These are phyloP conservation scores for Lichina pygmaea DNA, from an alignment of 495 filamentous ascomycete species.

Conservation along the genomic window DNA sequence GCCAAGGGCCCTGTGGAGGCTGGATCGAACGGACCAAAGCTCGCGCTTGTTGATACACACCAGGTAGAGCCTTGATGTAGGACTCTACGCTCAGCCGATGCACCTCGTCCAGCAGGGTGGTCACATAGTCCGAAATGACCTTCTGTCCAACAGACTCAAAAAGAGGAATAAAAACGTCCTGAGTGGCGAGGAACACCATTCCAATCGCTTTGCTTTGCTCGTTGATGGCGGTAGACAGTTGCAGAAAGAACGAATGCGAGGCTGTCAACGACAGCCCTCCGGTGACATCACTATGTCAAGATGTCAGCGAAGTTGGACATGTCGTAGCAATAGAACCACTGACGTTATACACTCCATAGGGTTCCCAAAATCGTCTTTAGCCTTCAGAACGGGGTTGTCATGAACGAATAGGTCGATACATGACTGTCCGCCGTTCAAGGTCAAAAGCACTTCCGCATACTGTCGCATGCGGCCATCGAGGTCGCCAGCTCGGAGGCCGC, in stretches of 20 bases:
- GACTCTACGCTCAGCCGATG: slow-evolving; percentile 47
- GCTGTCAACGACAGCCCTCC: slow-evolving; percentile 46
- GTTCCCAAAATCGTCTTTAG: slow-evolving; percentile 44
- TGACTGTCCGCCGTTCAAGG: slow-evolving; percentile 55
- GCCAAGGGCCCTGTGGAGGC: slow-evolving; percentile 29
- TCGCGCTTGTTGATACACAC: slow-evolving; percentile 61
- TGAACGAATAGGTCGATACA: slow-evolving; percentile 67
- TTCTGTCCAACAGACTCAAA: slow-evolving; percentile 63
- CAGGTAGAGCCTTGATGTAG: slow-evolving; percentile 68
- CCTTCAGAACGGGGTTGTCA: slow-evolving; percentile 55
- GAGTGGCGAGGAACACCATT: slow-evolving; percentile 53
- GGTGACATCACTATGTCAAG: slow-evolving; percentile 6
- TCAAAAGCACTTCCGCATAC: slow-evolving; percentile 64
- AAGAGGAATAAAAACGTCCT: slow-evolving; percentile 48
- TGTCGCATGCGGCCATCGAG: slow-evolving; percentile 66
- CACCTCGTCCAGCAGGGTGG: slow-evolving; percentile 67
- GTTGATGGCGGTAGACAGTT: slow-evolving; percentile 43
- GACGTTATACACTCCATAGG: slow-evolving; percentile 61
- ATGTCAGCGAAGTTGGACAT: not conserved
- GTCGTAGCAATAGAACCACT: slow-evolving; percentile 4
- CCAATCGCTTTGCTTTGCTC: slow-evolving; percentile 67
- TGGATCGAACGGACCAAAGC: slow-evolving; percentile 42
- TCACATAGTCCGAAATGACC: slow-evolving; percentile 66
- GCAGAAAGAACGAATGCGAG: slow-evolving; percentile 55
- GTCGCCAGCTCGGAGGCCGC: slow-evolving; percentile 67